Percentiles rank a stretch among this genome's conserved stretches.
Conservation (phyloP, 2,329 filamentous ascomycete species). For the Claviceps maximensis region DNA sequence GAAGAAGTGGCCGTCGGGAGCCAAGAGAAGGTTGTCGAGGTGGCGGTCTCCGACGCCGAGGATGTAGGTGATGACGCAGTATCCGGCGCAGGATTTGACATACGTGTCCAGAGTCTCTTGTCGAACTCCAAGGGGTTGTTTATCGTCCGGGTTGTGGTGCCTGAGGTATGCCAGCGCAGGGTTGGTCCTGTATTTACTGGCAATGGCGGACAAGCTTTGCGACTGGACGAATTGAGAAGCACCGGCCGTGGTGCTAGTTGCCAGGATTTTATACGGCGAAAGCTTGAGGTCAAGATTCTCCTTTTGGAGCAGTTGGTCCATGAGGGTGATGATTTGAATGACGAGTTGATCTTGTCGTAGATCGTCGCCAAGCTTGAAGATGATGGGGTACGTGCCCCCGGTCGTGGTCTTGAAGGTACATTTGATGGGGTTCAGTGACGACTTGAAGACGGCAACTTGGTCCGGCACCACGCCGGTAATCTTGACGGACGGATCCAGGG, state of each 20-base stretch:
- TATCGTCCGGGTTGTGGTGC: conserved; percentile 77
- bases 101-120: conserved; percentile 93
- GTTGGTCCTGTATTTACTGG: conserved; percentile 64
- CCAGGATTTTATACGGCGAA: conserved; percentile 90
- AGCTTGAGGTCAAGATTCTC: conserved; percentile 93
- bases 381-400: conserved; percentile 72
- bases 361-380: conserved; percentile 97
- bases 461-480: conserved; percentile 72
- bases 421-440: conserved; percentile 79
- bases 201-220: conserved; percentile 68
- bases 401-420: conserved; percentile 75
- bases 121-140: conserved; percentile 69
- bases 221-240: conserved; percentile 90
- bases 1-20: conserved; percentile 89
- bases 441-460: conserved; percentile 88
- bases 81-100: conserved; percentile 89
- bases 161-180: conserved; percentile 72
- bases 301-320: conserved; percentile 90
- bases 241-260: conserved; percentile 78
- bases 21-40: conserved; percentile 84
- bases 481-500: conserved; percentile 71
- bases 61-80: conserved; percentile 97
- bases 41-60: conserved; percentile 93
- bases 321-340: conserved; percentile 91
- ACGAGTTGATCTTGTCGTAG: conserved; percentile 93